Base-by-base conservation (phyloP, 441 rosid genomes). In the Bocquillonia castaneifolia region DNA sequence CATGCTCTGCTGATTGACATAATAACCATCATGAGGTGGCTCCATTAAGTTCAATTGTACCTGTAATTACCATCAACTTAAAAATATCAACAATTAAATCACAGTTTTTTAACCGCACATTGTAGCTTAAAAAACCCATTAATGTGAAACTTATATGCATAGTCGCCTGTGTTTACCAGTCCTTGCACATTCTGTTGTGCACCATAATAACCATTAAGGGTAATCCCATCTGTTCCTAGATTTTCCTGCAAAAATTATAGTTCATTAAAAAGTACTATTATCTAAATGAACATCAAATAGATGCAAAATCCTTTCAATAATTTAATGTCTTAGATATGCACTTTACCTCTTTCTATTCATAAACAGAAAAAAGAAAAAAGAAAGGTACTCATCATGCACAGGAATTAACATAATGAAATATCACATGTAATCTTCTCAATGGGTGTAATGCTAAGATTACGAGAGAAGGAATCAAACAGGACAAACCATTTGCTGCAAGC, bases 41-140 rank as follows among this genome's bases (percentile, higher is more conserved):
- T 78, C 96, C 92, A 90, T 88, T 79, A 90, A 80, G 81, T 90
- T 90, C 51, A 90, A 82, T 63, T 85, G 96, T 68, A 90, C 93
- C 96, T 90, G 83, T 71, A 79, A 70, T 54, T 26, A 57, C 60
- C 17, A 68, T 51, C 54, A 67, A 42, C 59, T 74, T 68, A 42
- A 74, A 64, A 37, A 14, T 52, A 17, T 75, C 13, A 61, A 3
- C 23, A 18, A 23, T 31, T 34, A 48, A 47, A 59, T 37, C 14
- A 32, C 15, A 59, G 42, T 51, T 32, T 50, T 50, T n/a, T 59
- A 18, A 29, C 12, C 14, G 34, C 26, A 15, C 2, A 17, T 37
- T 26, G 25, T 29, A 60, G 20, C 10, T 22, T 44, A 22, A 14
- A 50, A 12, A 15, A 48, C 32, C 17, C 50, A 26, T 28, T 29